A percentile compares a stretch with the other conserved stretches of the same genome.
These are phyloP conservation scores for Verticillium klebahnii DNA, from an alignment of 2,329 filamentous ascomycete species.

Conservation along the genomic window DNA sequence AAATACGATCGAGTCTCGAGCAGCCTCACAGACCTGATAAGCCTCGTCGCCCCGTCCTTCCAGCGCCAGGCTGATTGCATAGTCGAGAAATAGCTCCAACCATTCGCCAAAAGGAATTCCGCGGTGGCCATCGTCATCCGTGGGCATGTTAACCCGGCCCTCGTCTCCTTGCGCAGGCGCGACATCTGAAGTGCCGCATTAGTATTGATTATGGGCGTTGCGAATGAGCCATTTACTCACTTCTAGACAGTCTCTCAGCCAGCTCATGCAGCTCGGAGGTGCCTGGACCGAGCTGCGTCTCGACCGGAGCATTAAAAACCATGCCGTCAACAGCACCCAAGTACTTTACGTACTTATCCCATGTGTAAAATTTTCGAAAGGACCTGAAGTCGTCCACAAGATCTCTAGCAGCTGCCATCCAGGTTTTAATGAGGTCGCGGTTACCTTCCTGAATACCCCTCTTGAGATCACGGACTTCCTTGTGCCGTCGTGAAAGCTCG, in stretches of 20 bases:
- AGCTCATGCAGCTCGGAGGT: slow-evolving; percentile 45
- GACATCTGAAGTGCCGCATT: slow-evolving; percentile 18
- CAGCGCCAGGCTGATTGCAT: slow-evolving; percentile 71
- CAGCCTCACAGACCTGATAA: slow-evolving; percentile 75
- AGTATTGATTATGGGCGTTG: slow-evolving; percentile 15
- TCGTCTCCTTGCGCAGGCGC: slow-evolving; percentile 18
- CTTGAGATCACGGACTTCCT: slow-evolving; percentile 36
- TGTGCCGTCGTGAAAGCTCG: slow-evolving; percentile 36
- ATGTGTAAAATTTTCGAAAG: slow-evolving; percentile 60
- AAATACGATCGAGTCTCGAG: slow-evolving; percentile 78
- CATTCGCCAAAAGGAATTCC: slow-evolving; percentile 79
- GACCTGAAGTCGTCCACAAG: slow-evolving; percentile 61
- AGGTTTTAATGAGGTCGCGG: slow-evolving; percentile 39
- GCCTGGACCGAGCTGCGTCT: slow-evolving; percentile 21
- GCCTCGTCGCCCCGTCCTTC: slow-evolving; percentile 64
- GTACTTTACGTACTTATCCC: slow-evolving; percentile 61
- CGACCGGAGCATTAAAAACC: slow-evolving; percentile 11
- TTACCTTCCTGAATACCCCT: slow-evolving; percentile 36
- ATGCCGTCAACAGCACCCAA: slow-evolving; percentile 31
- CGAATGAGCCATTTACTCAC: slow-evolving; percentile 30
- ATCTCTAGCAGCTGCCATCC: slow-evolving; percentile 56
- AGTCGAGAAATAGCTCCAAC: slow-evolving; percentile 87
- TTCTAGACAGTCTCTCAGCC: slow-evolving; percentile 50
- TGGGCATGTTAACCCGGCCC: slow-evolving; percentile 18
- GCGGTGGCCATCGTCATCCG: slow-evolving; percentile 52